Evolutionary conservation across 1,139 yeast genomes (phyloP).

Genomic region (Zygoascus hellenicus): DNA sequence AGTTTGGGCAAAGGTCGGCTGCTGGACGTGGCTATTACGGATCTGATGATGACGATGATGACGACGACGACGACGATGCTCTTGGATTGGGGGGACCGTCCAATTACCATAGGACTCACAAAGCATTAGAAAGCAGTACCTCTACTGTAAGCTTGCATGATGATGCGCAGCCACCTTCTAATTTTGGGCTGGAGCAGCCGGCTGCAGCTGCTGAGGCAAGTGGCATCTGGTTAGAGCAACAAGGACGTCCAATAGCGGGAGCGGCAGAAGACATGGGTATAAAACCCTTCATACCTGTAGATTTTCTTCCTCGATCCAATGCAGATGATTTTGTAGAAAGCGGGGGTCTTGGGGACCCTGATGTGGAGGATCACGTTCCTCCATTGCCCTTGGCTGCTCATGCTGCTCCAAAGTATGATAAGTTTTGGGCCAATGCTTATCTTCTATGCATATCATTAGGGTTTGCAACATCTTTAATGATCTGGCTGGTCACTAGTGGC

Average conservation of each 20-base stretch:
- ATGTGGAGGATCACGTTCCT: conserved; percentile 16
- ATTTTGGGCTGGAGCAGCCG: conserved; percentile 20
- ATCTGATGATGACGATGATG: conserved; percentile 13
- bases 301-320: conserved; percentile 16
- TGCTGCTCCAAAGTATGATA: conserved; percentile 23
- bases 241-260: background rate
- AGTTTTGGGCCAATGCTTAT: conserved; percentile 31
- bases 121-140: conserved; percentile 9
- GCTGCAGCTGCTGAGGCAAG: background rate
- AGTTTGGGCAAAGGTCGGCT: conserved; percentile 5
- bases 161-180: conserved; percentile 26
- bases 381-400: conserved; percentile 17
- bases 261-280: conserved; percentile 15
- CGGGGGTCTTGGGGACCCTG: conserved; percentile 1
- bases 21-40: conserved; percentile 2
- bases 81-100: conserved; percentile 11
- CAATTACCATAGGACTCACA: background rate
- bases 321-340: background rate
- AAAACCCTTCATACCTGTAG: conserved; percentile 23
- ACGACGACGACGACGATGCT: conserved; percentile 18
- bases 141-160: conserved; percentile 15
- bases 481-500: conserved; percentile 31
- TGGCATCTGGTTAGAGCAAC: background rate
- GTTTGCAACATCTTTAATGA: conserved; percentile 33
- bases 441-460: conserved; percentile 28